Evolutionary conservation across 192 early-diverging fungal species (phyloP).

Genomic region (Anaeromyces robustus): DNA sequence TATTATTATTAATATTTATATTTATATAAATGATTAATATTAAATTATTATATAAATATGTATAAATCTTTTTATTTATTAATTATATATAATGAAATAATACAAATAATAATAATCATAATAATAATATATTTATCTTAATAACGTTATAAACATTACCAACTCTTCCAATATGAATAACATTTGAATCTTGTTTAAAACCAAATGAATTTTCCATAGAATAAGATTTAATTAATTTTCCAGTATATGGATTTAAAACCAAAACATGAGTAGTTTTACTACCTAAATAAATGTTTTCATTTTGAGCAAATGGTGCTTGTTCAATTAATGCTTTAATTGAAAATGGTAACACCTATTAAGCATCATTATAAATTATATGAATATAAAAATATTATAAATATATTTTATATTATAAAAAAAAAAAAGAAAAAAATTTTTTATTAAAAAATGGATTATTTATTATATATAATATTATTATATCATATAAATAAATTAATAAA

Average conservation of each 20-base stretch:
- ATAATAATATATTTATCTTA: no score
- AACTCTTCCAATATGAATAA: neutral
- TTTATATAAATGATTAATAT: no score
- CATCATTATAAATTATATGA: neutral
- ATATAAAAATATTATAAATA: no score
- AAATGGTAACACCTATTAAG: neutral
- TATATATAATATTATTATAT: no score
- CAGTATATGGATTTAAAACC: neutral
- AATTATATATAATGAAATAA: no score
- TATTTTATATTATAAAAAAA: no score
- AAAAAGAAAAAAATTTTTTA: no score
- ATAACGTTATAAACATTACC: neutral
- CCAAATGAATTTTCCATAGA: neutral
- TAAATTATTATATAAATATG: neutral
- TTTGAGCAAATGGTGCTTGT: neutral
- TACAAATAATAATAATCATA: no score
- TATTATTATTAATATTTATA: neutral
- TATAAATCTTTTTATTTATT: no score
- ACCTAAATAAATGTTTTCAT: neutral
- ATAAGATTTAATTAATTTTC: neutral
- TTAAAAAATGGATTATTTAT: no score
- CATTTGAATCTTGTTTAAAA: neutral
- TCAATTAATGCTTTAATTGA: neutral
- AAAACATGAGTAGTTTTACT: neutral
- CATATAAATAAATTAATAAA: no score